Evolutionary conservation across 805 yeast genomes (phyloP), one percentile per base, ranked within the genome.

Genomic region (Candida peoriensis): DNA sequence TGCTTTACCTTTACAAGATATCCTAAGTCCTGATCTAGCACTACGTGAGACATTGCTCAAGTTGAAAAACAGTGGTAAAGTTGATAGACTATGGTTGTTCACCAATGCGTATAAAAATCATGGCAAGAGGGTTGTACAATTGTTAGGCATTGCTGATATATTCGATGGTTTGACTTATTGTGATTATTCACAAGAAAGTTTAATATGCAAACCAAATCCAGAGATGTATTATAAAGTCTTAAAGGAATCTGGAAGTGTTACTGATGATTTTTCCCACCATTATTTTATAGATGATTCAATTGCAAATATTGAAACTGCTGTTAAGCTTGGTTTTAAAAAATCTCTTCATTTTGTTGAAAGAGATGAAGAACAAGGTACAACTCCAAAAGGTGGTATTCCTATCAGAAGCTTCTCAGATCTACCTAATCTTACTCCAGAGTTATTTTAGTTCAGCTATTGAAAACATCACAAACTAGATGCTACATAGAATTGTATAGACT

Each of bases 91-190:
- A 43, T 90, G 98, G 98, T 70, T 93, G 28, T 83, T 87, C 52
- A 90, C 98, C 5, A 90, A 90, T 57, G 97, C 98, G 2, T 90
- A 90, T 63, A 79, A 81, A 54, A 87, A 77, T 51, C 98, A 90
- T 60, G 98, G 90, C 0, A 50, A 78, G 29, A 69, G 97, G 32
- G 95, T 87, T 20, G 69, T 88, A 14, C 70, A 78, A 28, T 66
- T 90, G 31, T 64, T 90, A 32, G 97, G 96, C 2, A 57, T 90
- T 20, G 97, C 90, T n/a, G 96, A 89, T 55, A 55, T 87, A 36
- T 89, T 93, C 55, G 97, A 90, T 46, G 98, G 98, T 0, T 70
- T 93, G 46, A 87, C 97, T 2, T 90, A 66, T 60, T 93, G 98
- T 62, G 95, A 93, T 61, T 93, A 93, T 55, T 45, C 55, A 11